Conservation (phyloP, 306 rosid genomes). For the Ceratonia siliqua region DNA sequence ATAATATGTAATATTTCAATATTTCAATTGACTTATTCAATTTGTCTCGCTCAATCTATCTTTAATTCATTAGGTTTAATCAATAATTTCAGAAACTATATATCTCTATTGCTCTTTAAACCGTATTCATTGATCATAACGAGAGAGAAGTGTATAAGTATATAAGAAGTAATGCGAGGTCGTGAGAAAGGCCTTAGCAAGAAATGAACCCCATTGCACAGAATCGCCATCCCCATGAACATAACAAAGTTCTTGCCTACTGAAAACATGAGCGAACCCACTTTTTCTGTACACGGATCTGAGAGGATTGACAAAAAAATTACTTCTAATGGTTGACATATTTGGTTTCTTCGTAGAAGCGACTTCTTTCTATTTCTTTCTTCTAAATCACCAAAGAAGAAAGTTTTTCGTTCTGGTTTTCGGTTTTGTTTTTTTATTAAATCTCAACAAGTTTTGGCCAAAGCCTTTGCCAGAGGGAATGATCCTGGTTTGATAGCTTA, state of each 20-base stretch:
- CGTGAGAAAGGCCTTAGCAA: slow-evolving; percentile 65
- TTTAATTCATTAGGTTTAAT: too few relatives aligned
- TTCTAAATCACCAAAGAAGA: neutral
- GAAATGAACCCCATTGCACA: slow-evolving; percentile 69
- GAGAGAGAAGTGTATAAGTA: slow-evolving; percentile 53
- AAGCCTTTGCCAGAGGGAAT: slow-evolving; percentile 33
- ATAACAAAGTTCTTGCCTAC: slow-evolving; percentile 45
- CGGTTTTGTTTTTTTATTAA: slow-evolving; percentile 20
- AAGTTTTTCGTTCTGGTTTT: slow-evolving; percentile 8
- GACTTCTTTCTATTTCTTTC: slow-evolving; percentile 24
- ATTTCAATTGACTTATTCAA: too few relatives aligned
- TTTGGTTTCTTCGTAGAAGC: neutral
- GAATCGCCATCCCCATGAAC: slow-evolving; percentile 64
- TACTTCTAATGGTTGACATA: too few relatives aligned
- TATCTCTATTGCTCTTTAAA: neutral
- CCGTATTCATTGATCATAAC: neutral
- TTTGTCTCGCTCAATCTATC: too few relatives aligned
- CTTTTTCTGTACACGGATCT: slow-evolving; percentile 48
- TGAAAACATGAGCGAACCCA: slow-evolving; percentile 42
- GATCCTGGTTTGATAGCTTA: slow-evolving; percentile 52
- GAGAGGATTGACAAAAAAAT: neutral
- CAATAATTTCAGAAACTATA: too few relatives aligned
- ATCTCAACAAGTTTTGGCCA: slow-evolving; percentile 29
- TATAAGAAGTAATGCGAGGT: slow-evolving; percentile 66
- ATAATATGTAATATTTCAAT: too few relatives aligned